phyloP scores from a whole-genome alignment of 192 early-diverging fungal species.

The Dimargaris verticillata region DNA sequence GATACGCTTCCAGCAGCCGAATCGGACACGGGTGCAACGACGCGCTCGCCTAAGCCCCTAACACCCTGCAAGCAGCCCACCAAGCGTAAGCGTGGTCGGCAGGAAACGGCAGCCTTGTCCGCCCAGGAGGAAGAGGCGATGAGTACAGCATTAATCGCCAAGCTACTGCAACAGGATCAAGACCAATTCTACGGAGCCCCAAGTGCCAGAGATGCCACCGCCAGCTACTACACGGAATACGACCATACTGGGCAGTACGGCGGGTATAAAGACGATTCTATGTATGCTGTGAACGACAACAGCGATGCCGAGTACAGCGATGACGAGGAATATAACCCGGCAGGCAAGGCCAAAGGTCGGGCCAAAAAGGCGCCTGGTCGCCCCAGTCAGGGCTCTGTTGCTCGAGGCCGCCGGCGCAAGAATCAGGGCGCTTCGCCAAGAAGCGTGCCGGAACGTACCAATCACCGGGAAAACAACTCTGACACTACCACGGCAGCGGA shows the following conservation, averaged over 20 bases:
- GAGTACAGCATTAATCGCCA: constrained; percentile 64
- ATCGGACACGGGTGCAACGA: too few relatives aligned
- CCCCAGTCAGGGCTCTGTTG: too few relatives aligned
- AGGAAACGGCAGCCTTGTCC: constrained; percentile 18
- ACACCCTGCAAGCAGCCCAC: too few relatives aligned
- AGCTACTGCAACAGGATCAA: constrained; percentile 53
- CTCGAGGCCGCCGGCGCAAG: too few relatives aligned
- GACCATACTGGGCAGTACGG: constrained; percentile 24
- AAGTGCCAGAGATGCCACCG: constrained; percentile 15
- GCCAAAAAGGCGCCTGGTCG: too few relatives aligned
- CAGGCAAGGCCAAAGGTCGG: background rate
- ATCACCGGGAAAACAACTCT: too few relatives aligned
- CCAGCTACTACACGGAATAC: constrained; percentile 3
- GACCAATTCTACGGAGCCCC: constrained; percentile 27
- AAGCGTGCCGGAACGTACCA: too few relatives aligned
- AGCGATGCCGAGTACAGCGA: constrained; percentile 9
- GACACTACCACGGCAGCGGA: too few relatives aligned
- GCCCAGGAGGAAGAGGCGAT: constrained; percentile 63
- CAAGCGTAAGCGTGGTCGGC: too few relatives aligned
- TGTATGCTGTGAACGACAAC: constrained; percentile 10
- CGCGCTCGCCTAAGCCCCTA: too few relatives aligned
- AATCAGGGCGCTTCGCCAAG: too few relatives aligned
- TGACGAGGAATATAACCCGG: constrained; percentile 4
- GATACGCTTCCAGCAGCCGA: too few relatives aligned
- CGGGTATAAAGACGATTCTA: constrained; percentile 35